Evolutionary conservation across 805 yeast species (phyloP), one percentile per base, ranked within the genome.

Genomic region (Suhomyces faveliae): DNA sequence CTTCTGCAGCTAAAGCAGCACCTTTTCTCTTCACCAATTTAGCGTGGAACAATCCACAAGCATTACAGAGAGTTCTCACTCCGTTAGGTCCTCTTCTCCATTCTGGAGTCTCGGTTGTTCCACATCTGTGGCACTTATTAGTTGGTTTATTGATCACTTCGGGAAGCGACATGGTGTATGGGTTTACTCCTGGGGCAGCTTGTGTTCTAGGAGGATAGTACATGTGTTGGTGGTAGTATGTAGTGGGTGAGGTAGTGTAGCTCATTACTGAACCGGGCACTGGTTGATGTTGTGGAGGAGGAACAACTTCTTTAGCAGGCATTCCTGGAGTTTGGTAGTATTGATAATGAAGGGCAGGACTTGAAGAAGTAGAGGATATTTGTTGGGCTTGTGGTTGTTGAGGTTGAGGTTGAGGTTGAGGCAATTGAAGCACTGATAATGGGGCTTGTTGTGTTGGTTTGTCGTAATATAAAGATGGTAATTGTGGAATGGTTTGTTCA

Each of bases 41-140:
- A 30, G 76, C 75, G 50, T 71, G 76, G 52, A 66, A 71, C 41
- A 71, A 64, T 0, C 76, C 76, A 54, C 76, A 71, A 0, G 76
- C 76, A 50, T 71, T 71, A 50, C 76, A 71, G 38, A 71, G 59
- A 0, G 76, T 71, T n/a, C 75, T 57, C n/a, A 69, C 73, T 1
- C 76, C 76, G 40, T 70, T 68, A 9, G 76, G 76, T 3, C 76
- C 76, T 40, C 75, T 58, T 45, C 76, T 58, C 76, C 76, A 71
- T 54, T 71, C 76, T 5, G 75, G 76, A 1, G 76, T 71, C 48
- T 73, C 77, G 1, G 76, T 71, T 29, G 76, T 72, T 12, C 76
- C 77, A 50, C 77, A 73, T 25, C 77, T 55, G 47, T 73, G 77
- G 47, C 77, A 73, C 51, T 65, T 67, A 50, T 71, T 69, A 45